Percentiles rank a stretch among this genome's conserved stretches.
phyloP scores from a whole-genome alignment of 2,329 filamentous ascomycete species.

The Elsinoe necatrix region DNA sequence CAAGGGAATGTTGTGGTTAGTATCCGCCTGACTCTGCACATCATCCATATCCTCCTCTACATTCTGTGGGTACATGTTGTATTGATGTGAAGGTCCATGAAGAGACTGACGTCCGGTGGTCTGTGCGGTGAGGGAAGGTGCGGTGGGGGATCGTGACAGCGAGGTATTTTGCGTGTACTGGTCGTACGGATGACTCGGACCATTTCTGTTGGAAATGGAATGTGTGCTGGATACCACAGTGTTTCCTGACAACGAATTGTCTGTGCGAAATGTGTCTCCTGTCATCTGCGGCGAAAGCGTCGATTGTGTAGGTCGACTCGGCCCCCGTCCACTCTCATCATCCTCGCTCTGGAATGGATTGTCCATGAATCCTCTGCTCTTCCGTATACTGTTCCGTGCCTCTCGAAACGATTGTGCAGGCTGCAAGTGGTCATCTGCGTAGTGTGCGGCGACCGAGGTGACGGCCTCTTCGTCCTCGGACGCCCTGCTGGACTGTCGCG shows the following conservation, averaged over 20 bases:
- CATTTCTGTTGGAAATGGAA: conserved; percentile 43
- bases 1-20: conserved; percentile 48
- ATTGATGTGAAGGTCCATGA: conserved; percentile 66
- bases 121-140: conserved; percentile 50
- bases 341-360: conserved; percentile 32
- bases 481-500: conserved; percentile 17
- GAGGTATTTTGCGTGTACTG: conserved; percentile 69
- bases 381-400: conserved; percentile 27
- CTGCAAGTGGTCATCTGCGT: conserved; percentile 21
- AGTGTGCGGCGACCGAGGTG: conserved; percentile 27
- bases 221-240: conserved; percentile 12
- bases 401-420: conserved; percentile 13
- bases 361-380: conserved; percentile 21
- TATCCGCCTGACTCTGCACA: conserved; percentile 32
- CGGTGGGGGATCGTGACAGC: conserved; percentile 49
- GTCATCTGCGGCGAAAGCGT: conserved; percentile 8
- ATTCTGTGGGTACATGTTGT: conserved; percentile 77
- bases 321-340: conserved; percentile 23
- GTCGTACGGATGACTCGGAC: conserved; percentile 74
- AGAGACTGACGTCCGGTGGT: conserved; percentile 21
- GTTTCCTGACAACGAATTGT: conserved; percentile 13
- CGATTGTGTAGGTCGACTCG: conserved; percentile 20
- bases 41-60: conserved; percentile 51
- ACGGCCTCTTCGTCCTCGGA: conserved; percentile 23
- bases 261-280: conserved; percentile 10